phyloP scores from a whole-genome alignment of 805 yeast genomes.

The Brettanomyces bruxellensis region DNA sequence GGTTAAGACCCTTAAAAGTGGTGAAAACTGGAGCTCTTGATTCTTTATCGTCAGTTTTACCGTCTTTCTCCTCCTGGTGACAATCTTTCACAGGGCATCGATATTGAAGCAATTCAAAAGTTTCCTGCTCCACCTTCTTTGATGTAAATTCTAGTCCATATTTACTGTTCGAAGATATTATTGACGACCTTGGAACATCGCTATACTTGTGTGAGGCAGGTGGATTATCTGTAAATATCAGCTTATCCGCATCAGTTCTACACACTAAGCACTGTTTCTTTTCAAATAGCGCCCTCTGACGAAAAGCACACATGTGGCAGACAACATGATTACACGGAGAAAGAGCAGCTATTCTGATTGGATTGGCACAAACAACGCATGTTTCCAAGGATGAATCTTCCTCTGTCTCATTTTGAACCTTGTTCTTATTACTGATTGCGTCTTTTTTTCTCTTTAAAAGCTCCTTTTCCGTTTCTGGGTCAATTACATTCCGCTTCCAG shows the following conservation, averaged over 20 bases:
- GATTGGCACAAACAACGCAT: slow-evolving; percentile 83
- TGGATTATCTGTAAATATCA: slow-evolving; percentile 42
- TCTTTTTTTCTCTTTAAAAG: neutral
- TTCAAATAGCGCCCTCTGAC: slow-evolving; percentile 73
- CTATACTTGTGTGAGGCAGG: slow-evolving; percentile 13
- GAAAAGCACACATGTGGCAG: slow-evolving; percentile 74
- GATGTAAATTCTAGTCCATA: slow-evolving; percentile 55
- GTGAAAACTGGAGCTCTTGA: slow-evolving; percentile 16
- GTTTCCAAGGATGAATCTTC: slow-evolving; percentile 17
- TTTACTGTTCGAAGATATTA: slow-evolving; percentile 27
- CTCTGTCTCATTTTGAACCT: too few species aligned
- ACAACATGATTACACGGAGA: slow-evolving; percentile 80
- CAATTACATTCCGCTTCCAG: slow-evolving; percentile 7
- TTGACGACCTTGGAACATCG: slow-evolving; percentile 18
- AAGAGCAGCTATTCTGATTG: slow-evolving; percentile 51
- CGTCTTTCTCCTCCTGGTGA: slow-evolving; percentile 9
- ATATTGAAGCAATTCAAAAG: slow-evolving; percentile 43
- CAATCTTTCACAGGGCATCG: slow-evolving; percentile 40
- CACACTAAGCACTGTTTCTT: slow-evolving; percentile 77
- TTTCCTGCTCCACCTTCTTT: slow-evolving; percentile 33
- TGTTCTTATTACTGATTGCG: slow-evolving; percentile 1
- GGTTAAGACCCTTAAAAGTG: slow-evolving; percentile 48
- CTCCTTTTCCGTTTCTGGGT: neutral
- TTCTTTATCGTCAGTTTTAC: too few species aligned
- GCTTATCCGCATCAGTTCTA: slow-evolving; percentile 53